A percentile compares a stretch with the other conserved stretches of the same genome.
Evolutionary conservation across 495 filamentous ascomycete species (phyloP).

Genomic region (Penicillium arizonense): DNA sequence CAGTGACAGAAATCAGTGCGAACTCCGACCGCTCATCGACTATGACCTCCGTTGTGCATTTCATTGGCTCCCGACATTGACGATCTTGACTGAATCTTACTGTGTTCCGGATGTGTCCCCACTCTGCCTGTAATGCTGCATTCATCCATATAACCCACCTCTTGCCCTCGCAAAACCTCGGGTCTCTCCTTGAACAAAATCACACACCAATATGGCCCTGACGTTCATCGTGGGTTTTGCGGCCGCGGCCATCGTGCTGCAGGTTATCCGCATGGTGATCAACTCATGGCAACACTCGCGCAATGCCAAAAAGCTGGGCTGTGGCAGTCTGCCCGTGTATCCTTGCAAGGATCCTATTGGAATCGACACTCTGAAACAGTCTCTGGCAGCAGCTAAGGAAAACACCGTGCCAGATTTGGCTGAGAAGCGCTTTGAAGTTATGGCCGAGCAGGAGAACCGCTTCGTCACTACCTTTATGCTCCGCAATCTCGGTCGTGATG

Average conservation of each 20-base stretch:
- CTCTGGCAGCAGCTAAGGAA: slow-evolving; percentile 28
- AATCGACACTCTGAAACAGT: slow-evolving; percentile 24
- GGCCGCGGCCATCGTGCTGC: slow-evolving; percentile 26
- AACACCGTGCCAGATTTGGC: slow-evolving; percentile 23
- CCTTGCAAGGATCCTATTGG: slow-evolving; percentile 32
- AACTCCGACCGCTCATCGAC: slow-evolving; percentile 12
- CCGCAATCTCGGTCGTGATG: slow-evolving; percentile 27
- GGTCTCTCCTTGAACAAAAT: background rate
- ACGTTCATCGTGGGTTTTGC: slow-evolving; percentile 25
- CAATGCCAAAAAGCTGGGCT: slow-evolving; percentile 28
- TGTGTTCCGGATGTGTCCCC: background rate
- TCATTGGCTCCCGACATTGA: slow-evolving; percentile 12
- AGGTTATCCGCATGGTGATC: slow-evolving; percentile 22
- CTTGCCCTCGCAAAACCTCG: background rate
- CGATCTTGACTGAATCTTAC: slow-evolving; percentile 4
- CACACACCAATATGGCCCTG: slow-evolving; percentile 9
- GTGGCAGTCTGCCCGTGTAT: slow-evolving; percentile 27
- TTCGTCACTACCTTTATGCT: slow-evolving; percentile 26
- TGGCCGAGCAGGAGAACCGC: slow-evolving; percentile 28
- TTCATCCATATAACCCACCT: background rate
- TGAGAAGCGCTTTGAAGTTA: slow-evolving; percentile 16
- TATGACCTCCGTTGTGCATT: slow-evolving; percentile 7
- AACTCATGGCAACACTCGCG: slow-evolving; percentile 27
- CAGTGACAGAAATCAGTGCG: slow-evolving; percentile 2
- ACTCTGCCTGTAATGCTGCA: background rate